phyloP scores from a whole-genome alignment of 2,329 filamentous ascomycete genomes.

The Talaromyces rugulosus region DNA sequence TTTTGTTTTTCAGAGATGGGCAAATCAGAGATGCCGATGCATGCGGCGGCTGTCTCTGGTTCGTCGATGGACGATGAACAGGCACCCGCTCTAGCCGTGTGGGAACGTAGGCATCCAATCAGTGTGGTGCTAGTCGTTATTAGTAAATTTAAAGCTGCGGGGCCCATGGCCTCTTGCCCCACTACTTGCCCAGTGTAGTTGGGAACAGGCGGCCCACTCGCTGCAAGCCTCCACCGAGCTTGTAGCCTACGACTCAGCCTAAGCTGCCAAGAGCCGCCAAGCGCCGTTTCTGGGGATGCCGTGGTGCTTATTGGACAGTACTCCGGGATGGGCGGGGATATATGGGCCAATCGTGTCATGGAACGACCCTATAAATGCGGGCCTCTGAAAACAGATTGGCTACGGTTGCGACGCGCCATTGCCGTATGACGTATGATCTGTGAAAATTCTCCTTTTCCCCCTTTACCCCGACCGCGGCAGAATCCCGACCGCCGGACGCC shows the following conservation, averaged over 20 bases:
- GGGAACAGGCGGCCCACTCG: not conserved
- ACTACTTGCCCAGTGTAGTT: not conserved
- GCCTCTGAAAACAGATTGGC: not conserved
- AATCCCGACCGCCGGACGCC: not conserved
- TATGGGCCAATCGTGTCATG: not conserved
- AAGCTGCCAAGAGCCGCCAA: not conserved
- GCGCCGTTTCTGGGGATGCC: not conserved
- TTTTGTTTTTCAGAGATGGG: not conserved
- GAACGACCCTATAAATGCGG: not conserved
- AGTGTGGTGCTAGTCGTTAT: not conserved
- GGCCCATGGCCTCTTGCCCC: not conserved
- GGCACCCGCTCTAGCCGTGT: not conserved
- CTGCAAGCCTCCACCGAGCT: not conserved
- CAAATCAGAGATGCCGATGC: not conserved
- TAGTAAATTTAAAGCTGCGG: not conserved
- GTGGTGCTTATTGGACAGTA: not conserved
- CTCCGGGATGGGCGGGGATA: not conserved
- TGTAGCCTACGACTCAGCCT: not conserved
- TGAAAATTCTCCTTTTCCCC: not conserved
- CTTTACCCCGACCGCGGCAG: not conserved
- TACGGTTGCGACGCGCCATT: not conserved
- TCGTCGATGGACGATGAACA: not conserved
- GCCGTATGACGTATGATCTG: not conserved
- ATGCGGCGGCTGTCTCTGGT: not conserved
- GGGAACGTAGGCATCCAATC: not conserved